A percentile compares a stretch with the other conserved stretches of the same genome.
Evolutionary conservation across 1,139 yeast species (phyloP).

Genomic region (Suhomyces chickasaworum): DNA sequence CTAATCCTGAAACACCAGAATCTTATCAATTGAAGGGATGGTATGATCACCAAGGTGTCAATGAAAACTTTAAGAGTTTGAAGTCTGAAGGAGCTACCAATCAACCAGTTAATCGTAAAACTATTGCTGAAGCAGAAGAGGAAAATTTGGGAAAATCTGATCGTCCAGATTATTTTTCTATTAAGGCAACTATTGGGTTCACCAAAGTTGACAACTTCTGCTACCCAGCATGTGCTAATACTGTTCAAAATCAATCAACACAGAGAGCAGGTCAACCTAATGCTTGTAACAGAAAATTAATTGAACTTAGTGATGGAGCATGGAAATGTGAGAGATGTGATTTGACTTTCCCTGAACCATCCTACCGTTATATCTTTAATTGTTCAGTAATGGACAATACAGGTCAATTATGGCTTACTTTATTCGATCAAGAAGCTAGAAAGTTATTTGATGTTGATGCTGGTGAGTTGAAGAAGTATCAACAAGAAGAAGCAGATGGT

Average conservation of each 20-base stretch:
- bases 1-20: slow-evolving; percentile 88
- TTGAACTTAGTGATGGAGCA: slow-evolving; percentile 67
- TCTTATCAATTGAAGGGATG: slow-evolving; percentile 90
- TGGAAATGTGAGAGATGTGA: slow-evolving; percentile 97
- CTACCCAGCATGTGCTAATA: slow-evolving; percentile 86
- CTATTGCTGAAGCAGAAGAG: slow-evolving; percentile 66
- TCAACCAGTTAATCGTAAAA: slow-evolving; percentile 53
- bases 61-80: slow-evolving; percentile 62
- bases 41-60: slow-evolving; percentile 81
- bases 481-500: slow-evolving; percentile 38
- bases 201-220: slow-evolving; percentile 75
- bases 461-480: slow-evolving; percentile 57
- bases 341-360: slow-evolving; percentile 64
- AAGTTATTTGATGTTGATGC: slow-evolving; percentile 72
- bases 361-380: slow-evolving; percentile 76
- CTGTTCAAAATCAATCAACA: slow-evolving; percentile 29
- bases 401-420: slow-evolving; percentile 83
- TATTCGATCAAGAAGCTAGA: slow-evolving; percentile 83
- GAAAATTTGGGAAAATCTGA: slow-evolving; percentile 71
- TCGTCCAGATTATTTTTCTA: slow-evolving; percentile 73
- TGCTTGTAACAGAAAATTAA: slow-evolving; percentile 81
- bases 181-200: slow-evolving; percentile 73
- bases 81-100: slow-evolving; percentile 43
- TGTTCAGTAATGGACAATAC: slow-evolving; percentile 74
- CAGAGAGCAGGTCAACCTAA: slow-evolving; percentile 20